Evolutionary conservation across 2,329 filamentous ascomycete species (phyloP), one percentile per base, ranked within the genome.

Genomic region (Clarireedia paspali): DNA sequence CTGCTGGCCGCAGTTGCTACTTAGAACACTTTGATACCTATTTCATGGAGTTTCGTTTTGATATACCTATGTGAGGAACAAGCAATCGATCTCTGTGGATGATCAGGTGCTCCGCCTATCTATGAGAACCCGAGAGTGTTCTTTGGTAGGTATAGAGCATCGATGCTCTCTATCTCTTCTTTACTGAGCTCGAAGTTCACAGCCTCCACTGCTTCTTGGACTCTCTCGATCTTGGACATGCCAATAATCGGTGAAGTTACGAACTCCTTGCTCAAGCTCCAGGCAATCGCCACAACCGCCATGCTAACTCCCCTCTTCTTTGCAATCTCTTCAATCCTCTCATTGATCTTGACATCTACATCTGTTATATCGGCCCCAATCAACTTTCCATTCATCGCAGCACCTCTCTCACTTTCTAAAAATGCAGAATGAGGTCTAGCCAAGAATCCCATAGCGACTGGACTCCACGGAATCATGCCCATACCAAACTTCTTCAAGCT

Each of bases 261-360:
- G 48, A 47, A 62, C 2, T 55, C 55, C 54, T 74, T 72, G 26
- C 60, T 60, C 59, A 79, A 60, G 15, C 72, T 70, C 82, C 82
- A 85, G 5, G 81, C 81, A 50, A 79, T 75, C 1, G 80, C 78
- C 30, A 85, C 74, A 61, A 79, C 73, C 45, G 78, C 77, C 81
- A 85, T 85, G 59, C 73, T 79, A 60, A 77, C 73, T 0, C 73
- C 76, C 63, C 77, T 77, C 71, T 79, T 80, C 63, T 76, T 73
- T 4, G 80, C 79, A 50, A 83, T 63, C 58, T 63, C 59, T 48
- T 62, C 59, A 26, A 67, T 59, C 26, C 59, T 57, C 48, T 53
- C 38, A 50, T 63, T 65, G 4, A 64, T 63, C 36, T 44, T 56
- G 46, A 62, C 55, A 39, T 69, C 68, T 6, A 62, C 64, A 51